These are phyloP conservation scores for Macrotyloma uniflorum DNA, from an alignment of 306 rosid genomes.

Conservation along the genomic window DNA sequence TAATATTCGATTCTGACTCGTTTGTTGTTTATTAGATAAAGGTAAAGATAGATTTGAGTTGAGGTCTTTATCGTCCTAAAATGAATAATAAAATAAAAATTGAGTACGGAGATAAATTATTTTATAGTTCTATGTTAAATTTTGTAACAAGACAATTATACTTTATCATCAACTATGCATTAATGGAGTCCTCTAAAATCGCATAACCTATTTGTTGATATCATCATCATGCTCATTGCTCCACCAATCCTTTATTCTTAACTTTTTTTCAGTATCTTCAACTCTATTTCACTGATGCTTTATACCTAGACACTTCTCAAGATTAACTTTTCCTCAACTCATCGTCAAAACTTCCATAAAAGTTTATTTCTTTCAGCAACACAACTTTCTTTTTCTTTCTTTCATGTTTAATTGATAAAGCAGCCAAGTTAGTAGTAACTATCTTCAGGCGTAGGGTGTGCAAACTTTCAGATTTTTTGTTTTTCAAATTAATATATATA, in stretches of 20 bases:
- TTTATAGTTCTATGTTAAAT: too few relatives aligned
- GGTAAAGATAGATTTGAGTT: conserved; percentile 2
- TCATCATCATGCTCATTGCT: conserved; percentile 18
- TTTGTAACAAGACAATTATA: too few relatives aligned
- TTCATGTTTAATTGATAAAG: too few relatives aligned
- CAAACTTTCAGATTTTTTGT: too few relatives aligned
- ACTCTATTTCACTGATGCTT: background rate
- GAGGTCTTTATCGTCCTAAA: background rate
- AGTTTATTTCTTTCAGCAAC: background rate
- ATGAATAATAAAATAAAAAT: background rate
- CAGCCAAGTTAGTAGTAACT: too few relatives aligned
- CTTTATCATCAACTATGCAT: background rate
- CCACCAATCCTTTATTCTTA: too few relatives aligned
- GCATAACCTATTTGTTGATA: background rate
- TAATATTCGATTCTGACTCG: background rate
- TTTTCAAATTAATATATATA: too few relatives aligned
- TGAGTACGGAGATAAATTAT: too few relatives aligned
- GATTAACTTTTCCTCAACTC: background rate
- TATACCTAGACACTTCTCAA: background rate
- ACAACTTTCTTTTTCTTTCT: background rate
- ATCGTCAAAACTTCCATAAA: too few relatives aligned
- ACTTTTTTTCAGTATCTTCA: background rate
- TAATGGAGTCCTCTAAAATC: background rate
- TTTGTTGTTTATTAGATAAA: background rate
- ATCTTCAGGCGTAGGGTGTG: too few relatives aligned